Base-by-base conservation (phyloP, 179 eudicot genomes). In the Pouteria campechiana region DNA sequence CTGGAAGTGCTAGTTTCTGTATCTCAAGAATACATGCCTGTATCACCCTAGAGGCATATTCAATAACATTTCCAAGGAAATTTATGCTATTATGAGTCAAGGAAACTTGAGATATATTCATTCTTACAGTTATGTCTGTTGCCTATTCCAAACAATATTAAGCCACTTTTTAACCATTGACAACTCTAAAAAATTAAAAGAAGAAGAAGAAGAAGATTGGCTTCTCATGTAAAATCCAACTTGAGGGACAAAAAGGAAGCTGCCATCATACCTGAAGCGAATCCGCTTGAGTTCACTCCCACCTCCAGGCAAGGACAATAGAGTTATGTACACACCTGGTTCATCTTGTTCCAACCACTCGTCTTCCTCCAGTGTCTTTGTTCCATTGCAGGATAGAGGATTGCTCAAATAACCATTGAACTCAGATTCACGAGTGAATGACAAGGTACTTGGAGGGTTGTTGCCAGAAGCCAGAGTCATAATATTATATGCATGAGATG, bases 201-300 rank as follows among this genome's bases (percentile, higher is more conserved):
- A n/a, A n/a, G n/a, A n/a, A n/a, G n/a, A n/a, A n/a, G n/a, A n/a
- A n/a, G n/a, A n/a, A n/a, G n/a, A n/a, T n/a, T n/a, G n/a, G n/a
- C n/a, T n/a, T n/a, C n/a, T n/a, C 42, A 37, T 16, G 44, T 50
- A 37, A 21, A 2, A 16, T 17, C 11, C n/a, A 25, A 16, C 32
- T 17, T 11, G 2, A 34, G 6, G 27, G 36, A 50, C 25, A 12
- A 50, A 25, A 24, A 48, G 25, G 19, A 25, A 10, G 9, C 5
- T n/a, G n/a, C n/a, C n/a, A n/a, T 16, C 35, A n/a, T 50, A 50
- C 54, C 54, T 50, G 54, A 27, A 18, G 35, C 36, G 28, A 50
- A 18, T 28, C 34, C 45, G 9, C 27, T 16, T 21, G 31, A n/a
- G 12, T 35, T 17, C 54, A 18, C 19, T 2, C 24, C 34, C 17